Evolutionary conservation across 2,329 filamentous ascomycete genomes (phyloP).

Genomic region (Colletotrichum sp.): DNA sequence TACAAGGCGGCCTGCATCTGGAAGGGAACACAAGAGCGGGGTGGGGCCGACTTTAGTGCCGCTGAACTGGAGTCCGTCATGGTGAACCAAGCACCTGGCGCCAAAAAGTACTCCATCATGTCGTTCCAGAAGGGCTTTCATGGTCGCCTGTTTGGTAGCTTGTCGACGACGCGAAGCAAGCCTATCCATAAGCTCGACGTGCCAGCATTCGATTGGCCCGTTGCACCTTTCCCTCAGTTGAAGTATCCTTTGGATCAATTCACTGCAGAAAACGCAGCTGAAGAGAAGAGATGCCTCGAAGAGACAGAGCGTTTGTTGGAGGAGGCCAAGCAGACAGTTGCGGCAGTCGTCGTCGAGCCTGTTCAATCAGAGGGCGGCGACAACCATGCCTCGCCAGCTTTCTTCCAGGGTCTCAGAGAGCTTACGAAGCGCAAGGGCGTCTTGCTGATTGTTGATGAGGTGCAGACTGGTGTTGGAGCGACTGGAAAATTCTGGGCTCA

Average conservation of each 20-base stretch:
- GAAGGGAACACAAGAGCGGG: constrained; percentile 80
- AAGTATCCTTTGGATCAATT: constrained; percentile 88
- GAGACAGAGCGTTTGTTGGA: constrained; percentile 84
- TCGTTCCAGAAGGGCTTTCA: constrained; percentile 91
- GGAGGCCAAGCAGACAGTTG: constrained; percentile 79
- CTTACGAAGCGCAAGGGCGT: constrained; percentile 79
- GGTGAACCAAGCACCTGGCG: constrained; percentile 80
- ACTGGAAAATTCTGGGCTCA: constrained; percentile 97
- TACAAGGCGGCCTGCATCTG: constrained; percentile 98
- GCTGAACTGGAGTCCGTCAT: constrained; percentile 78
- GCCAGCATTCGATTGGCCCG: constrained; percentile 93
- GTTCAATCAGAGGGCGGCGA: constrained; percentile 94
- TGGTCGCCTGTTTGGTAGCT: constrained; percentile 84
- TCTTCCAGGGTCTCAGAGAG: constrained; percentile 84
- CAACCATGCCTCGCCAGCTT: constrained; percentile 87
- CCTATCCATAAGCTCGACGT: constrained; percentile 95
- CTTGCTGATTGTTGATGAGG: constrained; percentile 90
- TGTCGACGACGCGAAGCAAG: constrained; percentile 91
- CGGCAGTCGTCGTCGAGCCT: constrained; percentile 85
- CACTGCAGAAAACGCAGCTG: constrained; percentile 77
- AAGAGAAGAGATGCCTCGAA: constrained; percentile 80
- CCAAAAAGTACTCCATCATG: constrained; percentile 79
- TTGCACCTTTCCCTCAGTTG: constrained; percentile 84
- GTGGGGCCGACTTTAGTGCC: constrained; percentile 81
- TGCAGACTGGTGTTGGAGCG: constrained; percentile 91